Percentiles rank a stretch among this genome's conserved stretches.
Conservation (phyloP, 1,139 yeast genomes). For the Kodamaea sp. region DNA sequence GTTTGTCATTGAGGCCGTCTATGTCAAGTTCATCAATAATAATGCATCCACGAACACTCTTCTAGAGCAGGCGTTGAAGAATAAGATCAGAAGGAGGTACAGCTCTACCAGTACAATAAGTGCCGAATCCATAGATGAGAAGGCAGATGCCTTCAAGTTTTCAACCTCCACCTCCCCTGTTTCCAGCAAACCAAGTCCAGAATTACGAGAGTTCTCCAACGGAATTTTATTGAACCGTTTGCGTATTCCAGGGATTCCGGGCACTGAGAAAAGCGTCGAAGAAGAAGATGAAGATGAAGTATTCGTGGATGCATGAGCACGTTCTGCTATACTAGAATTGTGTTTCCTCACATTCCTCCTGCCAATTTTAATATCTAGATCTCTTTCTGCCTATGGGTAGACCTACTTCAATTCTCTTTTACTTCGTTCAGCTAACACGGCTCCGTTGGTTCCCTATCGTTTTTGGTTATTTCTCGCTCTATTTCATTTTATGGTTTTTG, state of each 20-base stretch:
- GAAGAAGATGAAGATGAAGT: constrained; percentile 31
- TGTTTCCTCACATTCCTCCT: no score
- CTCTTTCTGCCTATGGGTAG: neutral
- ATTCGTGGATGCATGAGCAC: constrained; percentile 25
- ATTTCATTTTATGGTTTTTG: neutral
- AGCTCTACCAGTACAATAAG: constrained; percentile 13
- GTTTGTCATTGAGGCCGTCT: constrained; percentile 64
- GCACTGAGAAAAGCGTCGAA: constrained; percentile 22
- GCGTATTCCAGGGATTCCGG: constrained; percentile 15
- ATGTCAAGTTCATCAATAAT: constrained; percentile 17
- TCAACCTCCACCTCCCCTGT: constrained; percentile 2
- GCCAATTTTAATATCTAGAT: neutral
- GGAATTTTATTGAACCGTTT: constrained; percentile 21
- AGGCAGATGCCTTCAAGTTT: constrained; percentile 8
- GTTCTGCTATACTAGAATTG: no score
- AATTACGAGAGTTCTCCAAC: constrained; percentile 18
- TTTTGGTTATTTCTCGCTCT: constrained; percentile 1
- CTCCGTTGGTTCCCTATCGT: neutral
- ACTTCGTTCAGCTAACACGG: neutral
- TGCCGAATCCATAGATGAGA: constrained; percentile 12
- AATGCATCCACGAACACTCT: constrained; percentile 21
- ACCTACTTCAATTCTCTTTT: no score
- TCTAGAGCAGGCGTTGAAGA: constrained; percentile 30
- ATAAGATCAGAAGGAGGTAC: constrained; percentile 27
- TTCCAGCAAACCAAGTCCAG: constrained; percentile 2